phyloP scores from a whole-genome alignment of 257 asterid genomes.

The Fraxinus americana region DNA sequence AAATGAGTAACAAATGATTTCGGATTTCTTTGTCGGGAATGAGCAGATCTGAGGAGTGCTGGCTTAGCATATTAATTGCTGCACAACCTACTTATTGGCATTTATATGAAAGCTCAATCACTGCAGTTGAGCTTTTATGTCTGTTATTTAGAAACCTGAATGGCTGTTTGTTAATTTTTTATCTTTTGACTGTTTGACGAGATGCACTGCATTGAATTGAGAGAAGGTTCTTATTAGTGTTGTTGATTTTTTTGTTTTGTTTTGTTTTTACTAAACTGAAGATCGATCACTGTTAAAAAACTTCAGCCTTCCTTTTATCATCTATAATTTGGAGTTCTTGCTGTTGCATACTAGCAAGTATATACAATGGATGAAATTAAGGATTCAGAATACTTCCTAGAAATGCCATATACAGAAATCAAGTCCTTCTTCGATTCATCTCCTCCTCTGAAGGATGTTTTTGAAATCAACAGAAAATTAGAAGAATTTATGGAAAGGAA shows the following conservation, averaged over 20 bases:
- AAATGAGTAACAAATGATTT: background rate
- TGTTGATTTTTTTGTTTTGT: background rate
- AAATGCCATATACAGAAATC: slow-evolving; percentile 47
- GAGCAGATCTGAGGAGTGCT: background rate
- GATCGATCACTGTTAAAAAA: background rate
- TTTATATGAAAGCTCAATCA: background rate
- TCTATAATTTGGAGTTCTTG: slow-evolving; percentile 15
- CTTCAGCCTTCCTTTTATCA: slow-evolving; percentile 1
- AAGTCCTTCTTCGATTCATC: slow-evolving; percentile 80
- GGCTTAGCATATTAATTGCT: background rate
- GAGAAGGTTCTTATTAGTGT: background rate
- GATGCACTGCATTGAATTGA: slow-evolving; percentile 17
- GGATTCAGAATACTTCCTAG: slow-evolving; percentile 29
- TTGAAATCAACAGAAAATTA: slow-evolving; percentile 48
- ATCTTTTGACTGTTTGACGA: slow-evolving; percentile 1
- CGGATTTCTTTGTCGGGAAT: background rate
- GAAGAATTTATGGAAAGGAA: slow-evolving; percentile 49
- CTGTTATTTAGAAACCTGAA: background rate
- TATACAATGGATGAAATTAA: slow-evolving; percentile 41
- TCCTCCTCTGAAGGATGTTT: slow-evolving; percentile 72
- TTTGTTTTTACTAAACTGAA: too few species aligned
- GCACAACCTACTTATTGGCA: background rate
- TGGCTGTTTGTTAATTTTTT: slow-evolving; percentile 2
- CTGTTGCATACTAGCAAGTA: slow-evolving; percentile 10
- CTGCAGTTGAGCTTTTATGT: background rate